Base-by-base conservation (phyloP, 768 basidiomycete species). In the Leccinum longicurvipes region DNA sequence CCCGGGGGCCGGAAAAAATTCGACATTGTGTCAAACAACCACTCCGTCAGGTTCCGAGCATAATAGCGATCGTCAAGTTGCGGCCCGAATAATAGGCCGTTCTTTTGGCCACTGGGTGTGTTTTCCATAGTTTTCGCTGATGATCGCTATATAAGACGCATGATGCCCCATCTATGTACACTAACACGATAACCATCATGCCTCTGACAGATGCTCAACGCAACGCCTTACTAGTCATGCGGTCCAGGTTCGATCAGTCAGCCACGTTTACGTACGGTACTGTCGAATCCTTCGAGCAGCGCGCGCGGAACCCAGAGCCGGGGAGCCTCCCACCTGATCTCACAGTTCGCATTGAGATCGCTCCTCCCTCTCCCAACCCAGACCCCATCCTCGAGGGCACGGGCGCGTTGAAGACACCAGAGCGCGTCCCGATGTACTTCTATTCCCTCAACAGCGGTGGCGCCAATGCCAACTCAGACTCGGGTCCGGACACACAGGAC, bases 401-500 rank as follows among this genome's bases (percentile, higher is more conserved):
- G 7, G 28, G 31, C n/a, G 19, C 28, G 2, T 54, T 67, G 29
- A 64, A 41, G 24, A 3, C 45, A 2, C 58, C 68, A 1, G 67
- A 61, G 25, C 57, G 48, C 15, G 62, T 64, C 15, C 66, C 65
- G 1, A 1, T 69, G 29, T 67, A 53, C n/a, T 68, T 66, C 24
- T 70, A 41, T 3, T 1, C 57, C 34, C 57, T 60, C 34, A 11
- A 14, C 24, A n/a, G 17, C 27, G 36, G 53, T 12, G 2, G 1
- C 3, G 6, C 27, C 6, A 15, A 11, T 4, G n/a, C 19, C 12
- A 31, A 19, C 1, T 48, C 47, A 7, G 29, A 21, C 6, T 44
- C 23, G 9, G 42, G 12, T 14, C 12, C 42, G 24, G 24, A 45
- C 14, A 15, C 24, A 7, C 28, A 17, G 7, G 47, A 29, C 19